A percentile compares a stretch with the other conserved stretches of the same genome.
phyloP scores from a whole-genome alignment of 352 stramenopile species.

The Phytophthora citricola region DNA sequence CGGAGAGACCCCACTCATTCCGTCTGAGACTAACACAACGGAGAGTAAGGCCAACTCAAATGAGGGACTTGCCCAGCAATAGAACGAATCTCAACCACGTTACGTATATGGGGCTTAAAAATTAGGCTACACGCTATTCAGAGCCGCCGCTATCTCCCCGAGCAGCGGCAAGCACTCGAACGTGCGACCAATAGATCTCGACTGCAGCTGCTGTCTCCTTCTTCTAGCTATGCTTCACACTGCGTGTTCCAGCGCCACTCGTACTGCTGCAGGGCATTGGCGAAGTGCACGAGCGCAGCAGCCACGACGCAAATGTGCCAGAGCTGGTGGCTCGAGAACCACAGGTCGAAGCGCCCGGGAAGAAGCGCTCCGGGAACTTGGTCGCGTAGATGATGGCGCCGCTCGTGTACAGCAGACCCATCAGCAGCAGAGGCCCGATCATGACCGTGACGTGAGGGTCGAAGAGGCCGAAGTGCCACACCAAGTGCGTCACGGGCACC shows the following conservation, averaged over 20 bases:
- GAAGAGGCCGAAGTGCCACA: conserved; percentile 80
- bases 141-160: background rate
- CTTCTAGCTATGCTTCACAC: conserved; percentile 62
- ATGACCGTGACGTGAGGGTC: conserved; percentile 88
- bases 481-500: conserved; percentile 76
- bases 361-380: conserved; percentile 87
- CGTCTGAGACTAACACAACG: background rate
- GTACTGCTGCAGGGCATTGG: conserved; percentile 85
- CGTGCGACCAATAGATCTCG: conserved; percentile 27
- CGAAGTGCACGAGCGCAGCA: conserved; percentile 87
- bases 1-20: conserved; percentile 11
- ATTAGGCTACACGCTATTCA: conserved; percentile 39
- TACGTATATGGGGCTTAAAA: conserved; percentile 21
- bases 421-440: conserved; percentile 80
- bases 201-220: conserved; percentile 1
- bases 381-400: conserved; percentile 87
- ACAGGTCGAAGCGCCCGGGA: conserved; percentile 85
- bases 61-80: conserved; percentile 9
- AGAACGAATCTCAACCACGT: conserved; percentile 9
- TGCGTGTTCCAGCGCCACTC: conserved; percentile 87
- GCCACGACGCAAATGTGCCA: conserved; percentile 90
- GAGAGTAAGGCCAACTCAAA: background rate
- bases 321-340: conserved; percentile 88
- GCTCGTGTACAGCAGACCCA: conserved; percentile 80
- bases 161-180: conserved; percentile 11